Evolutionary conservation across 2,329 filamentous ascomycete species (phyloP), one percentile per base, ranked within the genome.

Genomic region (Xylariaceae sp.): DNA sequence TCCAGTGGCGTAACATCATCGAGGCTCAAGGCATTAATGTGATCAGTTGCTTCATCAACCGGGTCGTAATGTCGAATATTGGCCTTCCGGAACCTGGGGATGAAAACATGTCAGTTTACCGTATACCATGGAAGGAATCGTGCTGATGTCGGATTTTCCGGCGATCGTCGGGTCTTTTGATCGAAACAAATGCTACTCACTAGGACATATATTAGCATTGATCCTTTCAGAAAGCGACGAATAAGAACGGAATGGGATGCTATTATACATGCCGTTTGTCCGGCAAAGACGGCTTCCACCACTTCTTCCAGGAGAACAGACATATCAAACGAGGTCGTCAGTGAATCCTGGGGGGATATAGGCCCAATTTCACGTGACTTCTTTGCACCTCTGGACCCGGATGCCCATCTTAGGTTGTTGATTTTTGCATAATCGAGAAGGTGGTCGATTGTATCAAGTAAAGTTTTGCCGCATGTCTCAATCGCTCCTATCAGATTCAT

Each of bases 381-480:
- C 46, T 62, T 62, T 46, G 48, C 56, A 31, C 63, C 50, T 28
- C 17, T 28, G 11, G 42, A 18, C 31, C 13, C 13, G 16, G 40
- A 42, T 31, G 39, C 16, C 19, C 39, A 39, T 19, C 17, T 48
- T 13, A 72, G 54, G 6, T 63, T 65, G 31, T 73, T 73, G 43
- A 73, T 71, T 48, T 73, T 73, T 44, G 69, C 70, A 38, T 74
- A 75, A 56, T 76, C 74, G 1, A 76, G 67, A 2, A 79, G 71
- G 39, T 79, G 75, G 18, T 79, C 75, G 18, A 79, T 66, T 0
- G 76, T 79, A 52, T 79, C 75, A 1, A 79, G 66, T 1, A 80
- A 63, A 0, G 76, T 77, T 52, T 71, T 74, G 1, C 76, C 75
- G 36, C 75, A 79, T 3, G 72, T 73, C 38, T 73, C 67, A 16